phyloP scores from a whole-genome alignment of 2,329 filamentous ascomycete genomes.

The Curvularia hawaiiensis region DNA sequence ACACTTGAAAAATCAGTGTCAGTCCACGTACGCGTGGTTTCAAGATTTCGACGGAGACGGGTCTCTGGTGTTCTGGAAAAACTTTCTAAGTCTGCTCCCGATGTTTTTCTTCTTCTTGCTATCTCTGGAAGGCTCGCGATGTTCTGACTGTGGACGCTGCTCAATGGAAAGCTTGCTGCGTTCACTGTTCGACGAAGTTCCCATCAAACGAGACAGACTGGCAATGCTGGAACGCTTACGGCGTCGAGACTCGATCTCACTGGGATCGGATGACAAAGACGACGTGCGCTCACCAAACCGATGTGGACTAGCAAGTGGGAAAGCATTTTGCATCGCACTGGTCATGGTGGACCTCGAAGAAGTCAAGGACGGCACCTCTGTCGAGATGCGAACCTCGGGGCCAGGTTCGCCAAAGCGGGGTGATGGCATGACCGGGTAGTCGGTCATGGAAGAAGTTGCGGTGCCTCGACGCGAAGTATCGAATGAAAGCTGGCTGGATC shows the following conservation, averaged over 20 bases:
- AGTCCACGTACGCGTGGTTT: conserved; percentile 11
- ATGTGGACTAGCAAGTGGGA: conserved; percentile 47
- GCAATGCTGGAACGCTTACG: conserved; percentile 77
- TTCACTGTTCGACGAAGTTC: conserved; percentile 68
- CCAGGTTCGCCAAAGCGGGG: conserved; percentile 75
- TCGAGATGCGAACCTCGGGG: conserved; percentile 73
- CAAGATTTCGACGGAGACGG: conserved; percentile 31
- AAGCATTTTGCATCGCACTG: conserved; percentile 66
- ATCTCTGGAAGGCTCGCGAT: conserved; percentile 65
- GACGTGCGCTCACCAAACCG: conserved; percentile 50
- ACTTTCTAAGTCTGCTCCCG: conserved; percentile 70
- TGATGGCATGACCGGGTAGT: conserved; percentile 73
- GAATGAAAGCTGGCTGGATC: conserved; percentile 67
- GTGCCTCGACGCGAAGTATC: conserved; percentile 76
- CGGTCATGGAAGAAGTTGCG: conserved; percentile 73
- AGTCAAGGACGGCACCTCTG: conserved; percentile 75
- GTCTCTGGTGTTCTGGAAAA: conserved; percentile 66
- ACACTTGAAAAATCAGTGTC: conserved; percentile 15
- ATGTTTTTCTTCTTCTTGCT: conserved; percentile 72
- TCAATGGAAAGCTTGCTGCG: conserved; percentile 76
- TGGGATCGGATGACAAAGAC: conserved; percentile 49
- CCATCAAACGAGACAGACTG: conserved; percentile 77
- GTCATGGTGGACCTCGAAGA: conserved; percentile 80
- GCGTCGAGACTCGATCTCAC: conserved; percentile 58
- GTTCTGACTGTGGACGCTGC: conserved; percentile 53